Conservation (phyloP, 2,329 filamentous ascomycete genomes). For the Endothia cerciana region DNA sequence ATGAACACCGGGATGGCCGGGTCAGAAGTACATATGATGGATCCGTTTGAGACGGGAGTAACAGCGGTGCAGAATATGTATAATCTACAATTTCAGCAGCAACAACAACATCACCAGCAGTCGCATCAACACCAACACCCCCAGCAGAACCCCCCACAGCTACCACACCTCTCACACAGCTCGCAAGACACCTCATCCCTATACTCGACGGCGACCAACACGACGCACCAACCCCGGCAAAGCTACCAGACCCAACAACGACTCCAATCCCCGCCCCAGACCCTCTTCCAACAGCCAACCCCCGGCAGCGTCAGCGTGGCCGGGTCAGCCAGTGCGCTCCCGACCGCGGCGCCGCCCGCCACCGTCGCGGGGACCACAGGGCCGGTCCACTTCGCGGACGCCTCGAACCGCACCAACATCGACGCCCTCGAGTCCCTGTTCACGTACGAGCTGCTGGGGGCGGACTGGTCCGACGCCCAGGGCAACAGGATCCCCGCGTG, state of each 20-base stretch:
- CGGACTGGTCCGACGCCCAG: conserved; percentile 55
- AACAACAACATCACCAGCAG: conserved; percentile 12
- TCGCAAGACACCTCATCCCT: conserved; percentile 11
- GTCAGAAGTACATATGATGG: conserved; percentile 4
- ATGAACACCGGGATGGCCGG: neutral
- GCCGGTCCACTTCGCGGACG: conserved; percentile 22
- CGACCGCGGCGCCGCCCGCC: neutral
- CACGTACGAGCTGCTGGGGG: conserved; percentile 52
- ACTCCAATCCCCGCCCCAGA: conserved; percentile 2
- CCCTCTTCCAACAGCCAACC: conserved; percentile 9
- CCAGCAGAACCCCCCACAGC: conserved; percentile 11
- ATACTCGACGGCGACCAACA: conserved; percentile 21
- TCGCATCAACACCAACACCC: conserved; percentile 11
- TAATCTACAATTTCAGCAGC: conserved; percentile 1
- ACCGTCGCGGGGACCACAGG: conserved; percentile 27
- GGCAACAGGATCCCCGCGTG: conserved; percentile 49
- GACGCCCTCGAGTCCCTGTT: conserved; percentile 60
- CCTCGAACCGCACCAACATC: conserved; percentile 54
- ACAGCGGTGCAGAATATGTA: conserved; percentile 6
- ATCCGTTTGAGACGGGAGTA: conserved; percentile 11
- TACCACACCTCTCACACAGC: conserved; percentile 14
- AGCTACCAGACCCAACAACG: conserved; percentile 1
- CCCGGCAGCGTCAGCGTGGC: conserved; percentile 2
- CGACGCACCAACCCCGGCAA: conserved; percentile 3
- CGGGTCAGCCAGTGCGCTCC: conserved; percentile 5